These are phyloP conservation scores for Chiua sp. DNA, from an alignment of 1,284 basidiomycete genomes.

Conservation along the genomic window DNA sequence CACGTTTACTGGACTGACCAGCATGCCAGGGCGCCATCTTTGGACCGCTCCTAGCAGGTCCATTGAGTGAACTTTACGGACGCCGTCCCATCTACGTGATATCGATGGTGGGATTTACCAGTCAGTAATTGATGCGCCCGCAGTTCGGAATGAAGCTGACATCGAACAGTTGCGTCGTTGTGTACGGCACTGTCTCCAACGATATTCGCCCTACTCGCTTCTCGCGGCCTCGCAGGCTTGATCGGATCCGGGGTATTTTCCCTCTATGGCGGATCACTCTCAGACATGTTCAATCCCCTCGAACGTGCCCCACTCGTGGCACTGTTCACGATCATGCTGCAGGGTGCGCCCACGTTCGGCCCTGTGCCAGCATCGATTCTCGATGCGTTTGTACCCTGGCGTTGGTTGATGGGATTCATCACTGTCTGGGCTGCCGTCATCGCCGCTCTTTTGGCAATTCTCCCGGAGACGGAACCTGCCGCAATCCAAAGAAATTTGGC, in stretches of 20 bases:
- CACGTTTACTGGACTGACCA: constrained; percentile 3
- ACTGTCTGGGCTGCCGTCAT: constrained; percentile 27
- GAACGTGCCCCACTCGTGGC: constrained; percentile 34
- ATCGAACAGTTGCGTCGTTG: constrained; percentile 27
- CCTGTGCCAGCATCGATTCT: constrained; percentile 32
- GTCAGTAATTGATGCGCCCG: constrained; percentile 13
- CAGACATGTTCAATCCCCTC: constrained; percentile 32
- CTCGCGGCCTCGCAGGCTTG: constrained; percentile 26
- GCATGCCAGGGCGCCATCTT: constrained; percentile 28
- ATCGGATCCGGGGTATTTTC: constrained; percentile 33
- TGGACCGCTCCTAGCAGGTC: constrained; percentile 31
- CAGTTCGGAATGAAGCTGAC: constrained; percentile 11
- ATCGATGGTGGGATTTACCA: constrained; percentile 25
- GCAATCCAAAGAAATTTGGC: constrained; percentile 24
- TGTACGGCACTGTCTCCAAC: constrained; percentile 28
- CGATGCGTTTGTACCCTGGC: constrained; percentile 28
- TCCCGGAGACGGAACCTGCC: constrained; percentile 31
- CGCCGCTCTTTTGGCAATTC: constrained; percentile 13
- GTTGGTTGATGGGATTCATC: constrained; percentile 33
- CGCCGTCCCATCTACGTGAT: constrained; percentile 30
- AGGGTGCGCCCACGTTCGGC: constrained; percentile 34
- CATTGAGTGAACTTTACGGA: constrained; percentile 34
- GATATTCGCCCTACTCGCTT: constrained; percentile 18
- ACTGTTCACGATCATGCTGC: constrained; percentile 32
- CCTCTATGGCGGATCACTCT: constrained; percentile 33